Conservation (phyloP, 345 rosid species). For the Draba incana region DNA sequence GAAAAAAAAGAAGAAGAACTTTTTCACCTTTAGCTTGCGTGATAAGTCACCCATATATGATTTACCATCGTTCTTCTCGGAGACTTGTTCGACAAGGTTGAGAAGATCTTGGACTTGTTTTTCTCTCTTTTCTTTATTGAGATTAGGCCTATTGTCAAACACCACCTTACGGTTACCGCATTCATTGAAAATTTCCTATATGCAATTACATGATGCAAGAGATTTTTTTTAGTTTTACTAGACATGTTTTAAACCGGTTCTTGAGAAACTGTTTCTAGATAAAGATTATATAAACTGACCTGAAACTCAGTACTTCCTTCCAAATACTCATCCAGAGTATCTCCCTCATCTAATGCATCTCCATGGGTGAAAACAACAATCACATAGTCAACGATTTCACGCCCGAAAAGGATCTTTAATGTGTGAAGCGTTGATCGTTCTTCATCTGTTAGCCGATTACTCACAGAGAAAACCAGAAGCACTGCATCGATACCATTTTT, state of each 20-base stretch:
- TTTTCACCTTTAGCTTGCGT: conserved; percentile 31
- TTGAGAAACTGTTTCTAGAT: not conserved
- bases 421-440: conserved; percentile 31
- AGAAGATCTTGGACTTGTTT: conserved; percentile 39
- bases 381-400: conserved; percentile 30
- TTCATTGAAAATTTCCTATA: conserved; percentile 36
- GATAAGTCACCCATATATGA: conserved; percentile 40
- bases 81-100: conserved; percentile 31
- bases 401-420: conserved; percentile 33
- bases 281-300: conserved; percentile 1
- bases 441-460: conserved; percentile 38
- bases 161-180: conserved; percentile 40
- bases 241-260: not conserved
- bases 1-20: not conserved
- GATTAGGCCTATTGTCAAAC: conserved; percentile 35
- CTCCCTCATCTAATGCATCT: conserved; percentile 30
- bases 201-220: not conserved
- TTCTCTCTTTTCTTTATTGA: conserved; percentile 2
- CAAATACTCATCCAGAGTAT: conserved; percentile 35
- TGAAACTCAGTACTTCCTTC: conserved; percentile 33
- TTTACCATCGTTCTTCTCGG: conserved; percentile 32
- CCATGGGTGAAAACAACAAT: conserved; percentile 42
- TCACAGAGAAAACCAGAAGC: conserved; percentile 37
- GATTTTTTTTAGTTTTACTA: no score
- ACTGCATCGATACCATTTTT: conserved; percentile 38